Evolutionary conservation across 1,284 basidiomycete species (phyloP).

Genomic region (Lignosus rhinocerotis): DNA sequence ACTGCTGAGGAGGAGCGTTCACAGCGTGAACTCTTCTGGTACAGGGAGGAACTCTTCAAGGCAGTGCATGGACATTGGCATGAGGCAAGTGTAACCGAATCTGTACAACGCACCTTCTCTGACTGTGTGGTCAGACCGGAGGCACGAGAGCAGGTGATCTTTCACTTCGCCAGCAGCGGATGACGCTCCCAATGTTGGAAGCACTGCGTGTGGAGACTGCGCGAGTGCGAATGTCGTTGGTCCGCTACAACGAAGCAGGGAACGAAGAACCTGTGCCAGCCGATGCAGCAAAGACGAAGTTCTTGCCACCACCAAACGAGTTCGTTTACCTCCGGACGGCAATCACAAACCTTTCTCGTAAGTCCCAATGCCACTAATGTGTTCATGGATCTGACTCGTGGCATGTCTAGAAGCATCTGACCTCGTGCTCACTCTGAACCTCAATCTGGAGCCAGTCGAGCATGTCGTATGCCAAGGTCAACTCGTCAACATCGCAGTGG

Average conservation of each 20-base stretch:
- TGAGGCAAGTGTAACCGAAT: conserved; percentile 56
- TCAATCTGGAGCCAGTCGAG: conserved; percentile 57
- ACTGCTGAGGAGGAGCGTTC: conserved; percentile 57
- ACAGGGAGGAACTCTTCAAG: conserved; percentile 82
- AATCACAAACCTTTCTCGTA: conserved; percentile 65
- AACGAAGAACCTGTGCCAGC: conserved; percentile 25
- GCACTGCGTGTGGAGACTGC: conserved; percentile 66
- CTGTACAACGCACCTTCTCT: neutral
- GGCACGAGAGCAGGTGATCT: conserved; percentile 74
- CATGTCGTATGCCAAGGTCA: conserved; percentile 74
- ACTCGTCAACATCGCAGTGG: conserved; percentile 57
- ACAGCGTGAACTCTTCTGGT: conserved; percentile 90
- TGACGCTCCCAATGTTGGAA: conserved; percentile 78
- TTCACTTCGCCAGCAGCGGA: conserved; percentile 72
- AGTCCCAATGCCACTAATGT: conserved; percentile 22
- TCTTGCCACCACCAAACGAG: conserved; percentile 51
- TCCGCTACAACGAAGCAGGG: conserved; percentile 35
- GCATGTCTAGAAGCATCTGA: conserved; percentile 43
- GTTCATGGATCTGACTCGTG: neutral
- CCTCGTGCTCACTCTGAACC: conserved; percentile 52
- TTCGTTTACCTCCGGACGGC: conserved; percentile 57
- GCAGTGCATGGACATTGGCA: conserved; percentile 74
- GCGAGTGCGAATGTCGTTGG: conserved; percentile 58
- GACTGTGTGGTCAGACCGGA: conserved; percentile 53
- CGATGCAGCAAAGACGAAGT: conserved; percentile 39